Evolutionary conservation across 164 flowering plant genomes (phyloP), one percentile per base, ranked within the genome.

Genomic region (Chimonanthus praecox): DNA sequence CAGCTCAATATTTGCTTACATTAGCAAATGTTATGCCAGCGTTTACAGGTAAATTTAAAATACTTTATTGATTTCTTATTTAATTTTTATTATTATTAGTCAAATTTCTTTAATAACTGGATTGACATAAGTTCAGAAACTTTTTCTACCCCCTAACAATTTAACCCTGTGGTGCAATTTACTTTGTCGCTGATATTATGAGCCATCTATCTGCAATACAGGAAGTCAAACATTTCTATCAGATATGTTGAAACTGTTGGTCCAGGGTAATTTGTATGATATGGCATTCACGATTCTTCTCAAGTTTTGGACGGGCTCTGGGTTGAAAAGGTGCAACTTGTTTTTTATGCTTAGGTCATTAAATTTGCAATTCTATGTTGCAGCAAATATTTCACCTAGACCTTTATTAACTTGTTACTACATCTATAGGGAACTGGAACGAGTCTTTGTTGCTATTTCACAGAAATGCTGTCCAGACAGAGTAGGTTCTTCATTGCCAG

Each of bases 201-300:
- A 33, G 33, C 33, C 33, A 33, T 68, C 50, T 49, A 9, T 49
- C n/a, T n/a, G 80, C 79, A 71, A 62, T 49, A 11, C 86, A 92
- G 97, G 87, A 58, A 73, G 69, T 64, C 80, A 85, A 48, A 76
- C 76, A 43, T 76, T 75, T 10, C 86, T 88, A 54, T 77, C 87
- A 72, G 91, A 85, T 74, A 73, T 90, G 73, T 84, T 92, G 73
- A 88, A 88, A 78, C 85, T 88, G 47, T 77, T 95, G 81, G 83
- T 95, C 72, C 86, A 93, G 79, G 77, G 81, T 75, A 80, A 86
- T 75, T 79, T 87, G 18, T 89, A 92, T 80, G 99, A 95, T 72
- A 89, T 88, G 92, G 97, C 95, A 49, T 90, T 93, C 72, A 88
- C 98, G 7, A 81, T 92, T 75, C 75, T 92, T 72, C 77, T 93